A percentile compares a stretch with the other conserved stretches of the same genome.
Evolutionary conservation across 495 filamentous ascomycete species (phyloP).

Genomic region (Lindgomyces ingoldianus): DNA sequence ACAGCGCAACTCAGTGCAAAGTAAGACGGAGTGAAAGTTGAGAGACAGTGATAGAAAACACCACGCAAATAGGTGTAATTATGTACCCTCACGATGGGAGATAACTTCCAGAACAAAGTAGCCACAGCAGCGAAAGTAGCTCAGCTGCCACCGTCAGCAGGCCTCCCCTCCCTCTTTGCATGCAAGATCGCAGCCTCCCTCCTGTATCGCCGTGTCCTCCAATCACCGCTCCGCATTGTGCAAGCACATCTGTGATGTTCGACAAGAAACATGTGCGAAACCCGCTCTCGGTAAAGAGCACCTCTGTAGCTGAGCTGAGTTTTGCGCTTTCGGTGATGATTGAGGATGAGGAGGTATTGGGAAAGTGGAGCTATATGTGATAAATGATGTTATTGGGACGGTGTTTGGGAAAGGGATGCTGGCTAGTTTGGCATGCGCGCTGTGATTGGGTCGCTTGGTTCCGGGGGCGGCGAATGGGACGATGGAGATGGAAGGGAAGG

Average conservation of each 20-base stretch:
- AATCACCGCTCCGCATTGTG: background rate
- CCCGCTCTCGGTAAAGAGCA: background rate
- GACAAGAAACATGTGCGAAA: background rate
- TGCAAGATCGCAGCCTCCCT: slow-evolving; percentile 26
- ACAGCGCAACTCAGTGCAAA: background rate
- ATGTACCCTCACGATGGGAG: too few species aligned
- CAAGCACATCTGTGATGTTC: background rate
- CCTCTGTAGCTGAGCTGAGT: background rate
- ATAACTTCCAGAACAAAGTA: too few species aligned
- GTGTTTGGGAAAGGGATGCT: slow-evolving; percentile 17
- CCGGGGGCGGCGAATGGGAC: slow-evolving; percentile 25
- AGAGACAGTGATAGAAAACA: background rate
- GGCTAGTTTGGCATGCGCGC: slow-evolving; percentile 5
- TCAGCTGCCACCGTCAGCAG: slow-evolving; percentile 37
- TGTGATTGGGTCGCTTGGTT: slow-evolving; percentile 31
- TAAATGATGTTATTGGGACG: slow-evolving; percentile 25
- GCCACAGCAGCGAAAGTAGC: background rate
- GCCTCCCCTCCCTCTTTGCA: slow-evolving; percentile 4
- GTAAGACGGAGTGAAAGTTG: background rate
- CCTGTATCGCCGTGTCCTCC: slow-evolving; percentile 7
- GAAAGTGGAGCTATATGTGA: slow-evolving; percentile 12
- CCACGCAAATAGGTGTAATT: too few species aligned
- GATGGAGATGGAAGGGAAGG: background rate
- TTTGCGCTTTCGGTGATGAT: background rate
- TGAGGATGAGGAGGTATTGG: background rate